Conservation (phyloP, 2,329 filamentous ascomycete genomes). For the Sclerotinia trifoliorum region DNA sequence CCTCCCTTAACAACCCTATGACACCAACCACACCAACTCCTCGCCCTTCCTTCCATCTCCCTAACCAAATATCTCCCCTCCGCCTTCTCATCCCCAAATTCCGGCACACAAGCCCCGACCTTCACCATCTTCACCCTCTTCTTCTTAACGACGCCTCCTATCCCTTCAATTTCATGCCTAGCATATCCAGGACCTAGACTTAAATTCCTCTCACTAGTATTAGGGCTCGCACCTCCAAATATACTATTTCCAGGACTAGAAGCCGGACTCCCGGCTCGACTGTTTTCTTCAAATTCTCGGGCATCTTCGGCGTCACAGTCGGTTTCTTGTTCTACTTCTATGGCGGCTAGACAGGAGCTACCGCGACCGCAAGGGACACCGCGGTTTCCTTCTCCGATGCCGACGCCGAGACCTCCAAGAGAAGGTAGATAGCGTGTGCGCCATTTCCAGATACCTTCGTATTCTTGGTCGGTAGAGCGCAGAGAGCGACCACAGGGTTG, state of each 20-base stretch:
- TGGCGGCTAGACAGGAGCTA: slow-evolving; percentile 69
- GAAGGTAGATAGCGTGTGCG: slow-evolving; percentile 79
- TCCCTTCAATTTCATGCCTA: slow-evolving; percentile 85
- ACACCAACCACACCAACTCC: slow-evolving; percentile 95
- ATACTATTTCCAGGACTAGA: slow-evolving; percentile 28
- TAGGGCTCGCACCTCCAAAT: slow-evolving; percentile 19
- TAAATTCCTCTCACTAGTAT: slow-evolving; percentile 29
- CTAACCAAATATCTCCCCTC: slow-evolving; percentile 64
- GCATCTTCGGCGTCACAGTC: slow-evolving; percentile 81
- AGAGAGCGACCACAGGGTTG: slow-evolving; percentile 76
- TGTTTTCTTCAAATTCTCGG: slow-evolving; percentile 34
- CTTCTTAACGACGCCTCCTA: slow-evolving; percentile 83
- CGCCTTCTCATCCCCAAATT: slow-evolving; percentile 76
- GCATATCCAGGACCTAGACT: slow-evolving; percentile 68
- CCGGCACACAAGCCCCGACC: slow-evolving; percentile 80
- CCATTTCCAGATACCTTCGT: slow-evolving; percentile 79
- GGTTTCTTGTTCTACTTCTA: slow-evolving; percentile 77
- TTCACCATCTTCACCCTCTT: slow-evolving; percentile 80
- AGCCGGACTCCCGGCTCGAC: slow-evolving; percentile 29
- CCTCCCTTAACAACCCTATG: slow-evolving; percentile 67
- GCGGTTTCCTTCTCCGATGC: slow-evolving; percentile 83
- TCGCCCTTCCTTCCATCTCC: slow-evolving; percentile 65
- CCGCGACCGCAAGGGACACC: slow-evolving; percentile 87
- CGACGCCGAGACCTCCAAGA: slow-evolving; percentile 76
- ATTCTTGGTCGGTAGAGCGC: slow-evolving; percentile 57